Evolutionary conservation across 192 early-diverging fungal genomes (phyloP).

Genomic region (Coemansia brasiliensis): DNA sequence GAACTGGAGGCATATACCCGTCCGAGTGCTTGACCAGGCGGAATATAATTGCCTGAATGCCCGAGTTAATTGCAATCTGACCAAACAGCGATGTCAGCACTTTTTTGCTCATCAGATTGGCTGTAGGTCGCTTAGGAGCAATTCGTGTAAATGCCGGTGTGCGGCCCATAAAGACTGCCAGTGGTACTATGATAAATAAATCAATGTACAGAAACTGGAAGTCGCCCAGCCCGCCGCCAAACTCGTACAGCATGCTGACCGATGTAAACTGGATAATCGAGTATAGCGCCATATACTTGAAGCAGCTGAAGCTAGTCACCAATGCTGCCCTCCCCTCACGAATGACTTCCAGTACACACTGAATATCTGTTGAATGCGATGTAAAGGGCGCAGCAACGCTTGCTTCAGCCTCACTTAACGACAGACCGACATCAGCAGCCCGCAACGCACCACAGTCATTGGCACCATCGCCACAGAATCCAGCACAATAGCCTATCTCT

Average conservation of each 20-base stretch:
- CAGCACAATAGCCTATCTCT: slow-evolving; percentile 86
- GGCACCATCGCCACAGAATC: slow-evolving; percentile 99
- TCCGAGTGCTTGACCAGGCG: slow-evolving; percentile 68
- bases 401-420: slow-evolving; percentile 95
- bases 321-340: slow-evolving; percentile 94
- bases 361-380: slow-evolving; percentile 82
- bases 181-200: slow-evolving; percentile 84
- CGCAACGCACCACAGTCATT: slow-evolving; percentile 98
- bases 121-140: slow-evolving; percentile 81
- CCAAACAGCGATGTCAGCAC: slow-evolving; percentile 90
- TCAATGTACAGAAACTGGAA: slow-evolving; percentile 98
- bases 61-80: slow-evolving; percentile 79
- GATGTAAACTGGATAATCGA: slow-evolving; percentile 95
- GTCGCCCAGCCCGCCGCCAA: slow-evolving; percentile 87
- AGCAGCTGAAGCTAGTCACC: slow-evolving; percentile 96
- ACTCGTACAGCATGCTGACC: slow-evolving; percentile 87
- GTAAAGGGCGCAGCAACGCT: slow-evolving; percentile 99
- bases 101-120: slow-evolving; percentile 83
- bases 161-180: slow-evolving; percentile 89
- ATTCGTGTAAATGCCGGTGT: slow-evolving; percentile 76
- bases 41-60: slow-evolving; percentile 78
- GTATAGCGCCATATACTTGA: slow-evolving; percentile 99
- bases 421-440: slow-evolving; percentile 93
- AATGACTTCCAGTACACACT: slow-evolving; percentile 89
- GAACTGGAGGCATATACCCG: slow-evolving; percentile 64